These are phyloP conservation scores for Stevia rebaudiana DNA, from an alignment of 140 eudicot species.

Conservation along the genomic window DNA sequence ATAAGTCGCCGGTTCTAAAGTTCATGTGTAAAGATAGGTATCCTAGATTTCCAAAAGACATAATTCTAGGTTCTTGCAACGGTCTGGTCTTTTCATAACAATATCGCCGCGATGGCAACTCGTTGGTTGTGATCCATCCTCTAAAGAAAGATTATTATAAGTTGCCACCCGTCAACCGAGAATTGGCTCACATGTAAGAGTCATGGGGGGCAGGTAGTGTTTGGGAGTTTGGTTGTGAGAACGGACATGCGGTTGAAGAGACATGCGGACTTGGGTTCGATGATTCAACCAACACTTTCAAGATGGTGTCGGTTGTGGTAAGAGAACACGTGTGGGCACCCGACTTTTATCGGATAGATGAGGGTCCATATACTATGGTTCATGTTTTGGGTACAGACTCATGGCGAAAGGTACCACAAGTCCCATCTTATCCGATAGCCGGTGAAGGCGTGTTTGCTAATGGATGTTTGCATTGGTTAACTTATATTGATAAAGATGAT, in stretches of 20 bases:
- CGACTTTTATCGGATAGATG: not conserved
- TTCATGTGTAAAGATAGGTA: not conserved
- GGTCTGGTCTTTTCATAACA: not conserved
- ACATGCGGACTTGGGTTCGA: not conserved
- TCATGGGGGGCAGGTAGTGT: not conserved
- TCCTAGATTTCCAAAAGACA: not conserved
- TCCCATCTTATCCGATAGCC: not conserved
- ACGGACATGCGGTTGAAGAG: not conserved
- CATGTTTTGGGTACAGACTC: conserved; percentile 18
- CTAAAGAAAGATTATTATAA: not conserved
- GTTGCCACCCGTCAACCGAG: not conserved
- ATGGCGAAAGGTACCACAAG: not conserved
- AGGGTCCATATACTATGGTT: conserved; percentile 4
- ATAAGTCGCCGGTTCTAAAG: not conserved
- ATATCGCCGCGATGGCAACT: not conserved
- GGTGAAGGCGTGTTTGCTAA: not conserved
- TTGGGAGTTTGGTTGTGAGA: too few relatives aligned
- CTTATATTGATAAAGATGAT: not conserved
- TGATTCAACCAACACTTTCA: not conserved
- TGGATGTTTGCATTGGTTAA: conserved; percentile 20
- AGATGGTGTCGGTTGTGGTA: not conserved
- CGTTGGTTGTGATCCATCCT: conserved; percentile 9
- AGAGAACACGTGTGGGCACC: not conserved
- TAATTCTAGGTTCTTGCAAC: conserved; percentile 10
- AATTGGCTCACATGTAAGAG: too few relatives aligned